Evolutionary conservation across 179 eudicot genomes (phyloP).

Genomic region (Spinacia oleracea): DNA sequence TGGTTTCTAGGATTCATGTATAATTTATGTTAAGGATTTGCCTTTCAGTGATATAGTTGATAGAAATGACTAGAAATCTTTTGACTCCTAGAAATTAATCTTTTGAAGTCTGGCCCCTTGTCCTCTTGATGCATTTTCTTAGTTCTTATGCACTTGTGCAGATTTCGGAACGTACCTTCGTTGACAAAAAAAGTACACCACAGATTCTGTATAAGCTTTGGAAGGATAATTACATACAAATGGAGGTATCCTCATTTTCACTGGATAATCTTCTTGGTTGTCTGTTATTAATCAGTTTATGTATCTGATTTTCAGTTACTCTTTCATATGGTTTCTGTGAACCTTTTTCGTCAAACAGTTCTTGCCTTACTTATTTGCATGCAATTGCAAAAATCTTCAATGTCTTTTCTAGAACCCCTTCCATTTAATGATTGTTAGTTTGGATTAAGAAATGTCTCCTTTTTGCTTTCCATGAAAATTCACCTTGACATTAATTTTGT

Average conservation of each 20-base stretch:
- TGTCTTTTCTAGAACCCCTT: neutral
- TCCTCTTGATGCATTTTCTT: neutral
- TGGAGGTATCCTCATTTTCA: constrained; percentile 62
- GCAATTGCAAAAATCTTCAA: neutral
- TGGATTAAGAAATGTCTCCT: neutral
- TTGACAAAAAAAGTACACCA: constrained; percentile 76
- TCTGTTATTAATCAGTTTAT: neutral
- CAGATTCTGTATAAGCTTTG: constrained; percentile 65
- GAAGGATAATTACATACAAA: constrained; percentile 73
- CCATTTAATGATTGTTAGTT: neutral
- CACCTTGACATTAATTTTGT: neutral
- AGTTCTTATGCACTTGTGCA: constrained; percentile 32
- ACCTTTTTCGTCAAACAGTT: neutral
- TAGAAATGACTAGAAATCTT: neutral
- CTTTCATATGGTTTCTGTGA: neutral
- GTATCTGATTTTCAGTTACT: neutral
- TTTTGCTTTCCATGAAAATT: neutral
- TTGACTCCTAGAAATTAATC: neutral
- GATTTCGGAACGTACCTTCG: constrained; percentile 74
- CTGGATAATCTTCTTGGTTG: constrained; percentile 7
- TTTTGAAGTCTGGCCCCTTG: neutral
- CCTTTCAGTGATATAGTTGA: neutral
- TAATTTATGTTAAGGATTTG: neutral
- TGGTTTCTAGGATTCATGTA: neutral
- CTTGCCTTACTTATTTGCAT: neutral